phyloP scores from a whole-genome alignment of 2,329 filamentous ascomycete genomes.

The Colletotrichum brevisporum region DNA sequence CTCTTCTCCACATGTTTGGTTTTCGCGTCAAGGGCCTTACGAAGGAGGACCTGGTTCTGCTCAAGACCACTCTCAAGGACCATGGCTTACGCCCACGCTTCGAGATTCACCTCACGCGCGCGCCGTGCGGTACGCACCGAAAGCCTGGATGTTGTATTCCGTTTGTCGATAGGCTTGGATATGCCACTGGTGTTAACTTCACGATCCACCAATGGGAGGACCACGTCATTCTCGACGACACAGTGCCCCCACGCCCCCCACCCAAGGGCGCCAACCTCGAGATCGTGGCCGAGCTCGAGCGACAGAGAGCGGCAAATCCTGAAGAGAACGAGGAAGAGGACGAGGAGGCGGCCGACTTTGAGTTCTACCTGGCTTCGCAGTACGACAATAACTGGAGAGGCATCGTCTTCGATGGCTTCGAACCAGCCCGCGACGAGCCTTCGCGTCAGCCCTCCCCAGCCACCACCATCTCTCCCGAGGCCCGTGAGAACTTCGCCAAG shows the following conservation, averaged over 20 bases:
- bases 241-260: neutral
- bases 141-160: slow-evolving; percentile 7
- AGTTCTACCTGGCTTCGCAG: neutral
- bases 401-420: accelerated
- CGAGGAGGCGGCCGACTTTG: neutral
- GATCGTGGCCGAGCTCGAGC: too few relatives aligned
- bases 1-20: slow-evolving; percentile 42
- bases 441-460: neutral
- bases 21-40: neutral
- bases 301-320: neutral
- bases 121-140: neutral
- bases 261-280: neutral
- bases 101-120: slow-evolving; percentile 22
- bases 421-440: neutral
- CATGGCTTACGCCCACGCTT: accelerated
- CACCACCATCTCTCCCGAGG: neutral
- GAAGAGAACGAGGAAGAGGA: neutral
- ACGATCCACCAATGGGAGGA: slow-evolving; percentile 26
- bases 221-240: slow-evolving; percentile 7
- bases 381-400: neutral
- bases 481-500: neutral
- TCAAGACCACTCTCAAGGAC: neutral
- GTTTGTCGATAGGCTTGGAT: neutral
- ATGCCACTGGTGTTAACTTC: neutral
- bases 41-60: neutral